phyloP scores from a whole-genome alignment of 2,329 filamentous ascomycete species.

The Penicillium sp. region DNA sequence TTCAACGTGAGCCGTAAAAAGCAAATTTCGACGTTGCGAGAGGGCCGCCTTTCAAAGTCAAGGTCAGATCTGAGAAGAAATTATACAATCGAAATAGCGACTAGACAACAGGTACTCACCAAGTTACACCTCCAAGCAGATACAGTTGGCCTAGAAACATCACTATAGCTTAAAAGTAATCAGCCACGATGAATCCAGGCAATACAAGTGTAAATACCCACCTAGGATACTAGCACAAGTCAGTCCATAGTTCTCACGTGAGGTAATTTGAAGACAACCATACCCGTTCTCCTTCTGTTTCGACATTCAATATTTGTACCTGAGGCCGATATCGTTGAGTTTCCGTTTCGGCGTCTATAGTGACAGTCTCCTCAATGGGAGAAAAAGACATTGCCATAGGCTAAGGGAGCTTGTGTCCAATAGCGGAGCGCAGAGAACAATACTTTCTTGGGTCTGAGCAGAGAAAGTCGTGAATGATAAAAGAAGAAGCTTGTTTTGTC shows the following conservation, averaged over 20 bases:
- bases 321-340: constrained; percentile 16
- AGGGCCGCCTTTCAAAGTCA: constrained; percentile 36
- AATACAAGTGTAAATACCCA: constrained; percentile 8
- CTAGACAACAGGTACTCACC: constrained; percentile 22
- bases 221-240: constrained; percentile 23
- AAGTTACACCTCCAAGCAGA: constrained; percentile 46
- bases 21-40: constrained; percentile 46
- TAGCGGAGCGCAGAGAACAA: constrained; percentile 1
- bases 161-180: constrained; percentile 9
- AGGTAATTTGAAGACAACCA: constrained; percentile 14
- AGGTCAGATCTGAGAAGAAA: constrained; percentile 4
- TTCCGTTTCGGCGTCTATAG: neutral
- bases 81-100: neutral
- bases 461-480: neutral
- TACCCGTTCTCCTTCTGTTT: constrained; percentile 33
- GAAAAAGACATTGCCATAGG: constrained; percentile 22
- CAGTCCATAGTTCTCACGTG: constrained; percentile 14
- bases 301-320: constrained; percentile 30
- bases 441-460: constrained; percentile 3
- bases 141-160: constrained; percentile 25
- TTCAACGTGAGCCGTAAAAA: constrained; percentile 43
- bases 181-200: neutral
- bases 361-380: constrained; percentile 2
- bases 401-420: constrained; percentile 6
- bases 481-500: constrained; percentile 9